phyloP scores from a whole-genome alignment of 2,329 filamentous ascomycete genomes.

The Colletotrichum neosansevieriae region DNA sequence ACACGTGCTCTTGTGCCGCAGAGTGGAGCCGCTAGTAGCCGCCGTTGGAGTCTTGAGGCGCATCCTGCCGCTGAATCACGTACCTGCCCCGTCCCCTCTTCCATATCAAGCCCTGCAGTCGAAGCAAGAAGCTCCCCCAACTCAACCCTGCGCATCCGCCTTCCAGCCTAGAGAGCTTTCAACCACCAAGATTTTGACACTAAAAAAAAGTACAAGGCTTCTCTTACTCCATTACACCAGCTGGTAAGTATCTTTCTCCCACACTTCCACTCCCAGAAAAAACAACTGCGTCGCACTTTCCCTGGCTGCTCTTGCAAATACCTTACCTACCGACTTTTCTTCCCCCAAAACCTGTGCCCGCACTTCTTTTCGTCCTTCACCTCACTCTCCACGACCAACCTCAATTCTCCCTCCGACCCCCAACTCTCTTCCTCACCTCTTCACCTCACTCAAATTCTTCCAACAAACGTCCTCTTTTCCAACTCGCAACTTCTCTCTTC shows the following conservation, averaged over 20 bases:
- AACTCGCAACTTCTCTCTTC: conserved; percentile 37
- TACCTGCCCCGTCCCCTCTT: conserved; percentile 18
- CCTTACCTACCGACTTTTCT: conserved; percentile 43
- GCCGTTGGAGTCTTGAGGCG: conserved; percentile 27
- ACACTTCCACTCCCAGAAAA: conserved; percentile 26
- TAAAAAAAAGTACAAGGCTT: neutral
- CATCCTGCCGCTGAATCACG: conserved; percentile 17
- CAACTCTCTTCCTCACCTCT: conserved; percentile 45
- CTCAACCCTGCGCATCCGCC: conserved; percentile 7
- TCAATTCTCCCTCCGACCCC: conserved; percentile 41
- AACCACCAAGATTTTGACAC: conserved; percentile 12
- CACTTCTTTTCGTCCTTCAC: conserved; percentile 41
- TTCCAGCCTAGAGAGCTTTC: conserved; percentile 14
- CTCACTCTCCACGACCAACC: conserved; percentile 44
- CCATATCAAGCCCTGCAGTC: conserved; percentile 16
- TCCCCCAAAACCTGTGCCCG: conserved; percentile 46
- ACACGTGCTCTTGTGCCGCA: conserved; percentile 12
- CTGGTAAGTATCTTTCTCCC: conserved; percentile 21
- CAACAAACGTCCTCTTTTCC: conserved; percentile 45
- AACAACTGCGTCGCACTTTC: conserved; percentile 37
- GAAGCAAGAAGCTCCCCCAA: conserved; percentile 26
- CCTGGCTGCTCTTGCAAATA: conserved; percentile 44
- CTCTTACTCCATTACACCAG: conserved; percentile 1
- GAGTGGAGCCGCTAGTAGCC: conserved; percentile 16
- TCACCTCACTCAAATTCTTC: conserved; percentile 43